A percentile compares a stretch with the other conserved stretches of the same genome.
Conservation (phyloP, 1,284 basidiomycete genomes). For the Porodaedalea pini region DNA sequence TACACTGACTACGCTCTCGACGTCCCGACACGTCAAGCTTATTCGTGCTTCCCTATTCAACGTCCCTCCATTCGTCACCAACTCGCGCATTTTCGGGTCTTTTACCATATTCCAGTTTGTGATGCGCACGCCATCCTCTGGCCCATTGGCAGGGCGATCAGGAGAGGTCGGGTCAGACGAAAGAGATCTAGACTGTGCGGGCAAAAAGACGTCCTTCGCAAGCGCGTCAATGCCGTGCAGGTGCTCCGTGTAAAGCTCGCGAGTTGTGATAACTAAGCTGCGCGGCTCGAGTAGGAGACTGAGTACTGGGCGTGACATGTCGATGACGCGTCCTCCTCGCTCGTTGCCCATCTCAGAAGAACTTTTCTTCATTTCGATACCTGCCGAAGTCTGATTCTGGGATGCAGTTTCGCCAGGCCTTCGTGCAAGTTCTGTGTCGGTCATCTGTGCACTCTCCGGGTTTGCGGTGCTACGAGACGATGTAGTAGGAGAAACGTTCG, state of each 20-base stretch:
- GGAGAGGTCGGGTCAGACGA: constrained; percentile 20
- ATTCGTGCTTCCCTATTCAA: constrained; percentile 62
- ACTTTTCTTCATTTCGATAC: not conserved
- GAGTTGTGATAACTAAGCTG: constrained; percentile 75
- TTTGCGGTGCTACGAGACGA: no score
- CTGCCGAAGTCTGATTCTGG: no score
- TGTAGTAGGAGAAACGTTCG: constrained; percentile 6
- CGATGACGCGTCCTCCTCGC: constrained; percentile 44
- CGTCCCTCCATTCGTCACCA: constrained; percentile 42
- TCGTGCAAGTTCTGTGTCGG: not conserved
- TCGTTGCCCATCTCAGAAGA: not conserved
- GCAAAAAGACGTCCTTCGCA: constrained; percentile 44
- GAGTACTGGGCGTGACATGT: constrained; percentile 55
- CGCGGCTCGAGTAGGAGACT: constrained; percentile 80
- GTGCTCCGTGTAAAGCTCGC: constrained; percentile 61
- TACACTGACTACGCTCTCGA: constrained; percentile 50
- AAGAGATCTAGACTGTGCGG: constrained; percentile 19
- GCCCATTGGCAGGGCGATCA: constrained; percentile 22
- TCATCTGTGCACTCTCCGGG: not conserved
- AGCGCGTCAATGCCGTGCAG: constrained; percentile 72
- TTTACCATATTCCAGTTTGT: constrained; percentile 54
- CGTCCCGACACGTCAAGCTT: constrained; percentile 87
- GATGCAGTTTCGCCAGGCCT: not conserved
- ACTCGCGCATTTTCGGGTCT: constrained; percentile 36
- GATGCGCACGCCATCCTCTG: constrained; percentile 35